Percentiles rank a stretch among this genome's conserved stretches.
Evolutionary conservation across 169 alveolate species (phyloP).

Genomic region (Plasmodium relictum): DNA sequence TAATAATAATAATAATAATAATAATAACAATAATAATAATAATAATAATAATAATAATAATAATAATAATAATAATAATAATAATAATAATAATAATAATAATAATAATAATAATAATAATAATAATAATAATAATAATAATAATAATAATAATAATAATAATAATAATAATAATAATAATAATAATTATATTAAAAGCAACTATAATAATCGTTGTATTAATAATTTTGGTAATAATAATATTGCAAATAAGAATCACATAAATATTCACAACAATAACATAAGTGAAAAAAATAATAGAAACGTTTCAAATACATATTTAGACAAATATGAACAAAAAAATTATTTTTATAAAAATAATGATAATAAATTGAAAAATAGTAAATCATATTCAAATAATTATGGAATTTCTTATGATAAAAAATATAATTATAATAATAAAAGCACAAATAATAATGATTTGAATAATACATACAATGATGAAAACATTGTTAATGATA

Average conservation of each 20-base stretch:
- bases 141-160: neutral
- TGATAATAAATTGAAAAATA: slow-evolving; percentile 10
- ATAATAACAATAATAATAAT: slow-evolving; percentile 3
- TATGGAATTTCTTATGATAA: neutral
- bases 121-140: neutral
- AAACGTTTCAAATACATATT: slow-evolving; percentile 15
- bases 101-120: slow-evolving; percentile 8
- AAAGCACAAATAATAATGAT: neutral
- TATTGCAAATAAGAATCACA: neutral
- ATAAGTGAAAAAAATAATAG: slow-evolving; percentile 3
- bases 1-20: slow-evolving; percentile 2
- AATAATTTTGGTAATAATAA: slow-evolving; percentile 21
- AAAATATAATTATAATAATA: slow-evolving; percentile 5
- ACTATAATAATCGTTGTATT: slow-evolving; percentile 1
- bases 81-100: neutral
- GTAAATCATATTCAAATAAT: neutral
- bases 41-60: neutral
- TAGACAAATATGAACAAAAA: slow-evolving; percentile 30
- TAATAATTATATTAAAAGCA: neutral
- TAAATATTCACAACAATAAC: neutral
- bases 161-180: neutral
- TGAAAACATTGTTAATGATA: slow-evolving; percentile 4
- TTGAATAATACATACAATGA: neutral
- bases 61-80: neutral
- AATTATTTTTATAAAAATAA: slow-evolving; percentile 18